Conservation (phyloP, 2,329 filamentous ascomycete genomes). For the Alternaria viburni region DNA sequence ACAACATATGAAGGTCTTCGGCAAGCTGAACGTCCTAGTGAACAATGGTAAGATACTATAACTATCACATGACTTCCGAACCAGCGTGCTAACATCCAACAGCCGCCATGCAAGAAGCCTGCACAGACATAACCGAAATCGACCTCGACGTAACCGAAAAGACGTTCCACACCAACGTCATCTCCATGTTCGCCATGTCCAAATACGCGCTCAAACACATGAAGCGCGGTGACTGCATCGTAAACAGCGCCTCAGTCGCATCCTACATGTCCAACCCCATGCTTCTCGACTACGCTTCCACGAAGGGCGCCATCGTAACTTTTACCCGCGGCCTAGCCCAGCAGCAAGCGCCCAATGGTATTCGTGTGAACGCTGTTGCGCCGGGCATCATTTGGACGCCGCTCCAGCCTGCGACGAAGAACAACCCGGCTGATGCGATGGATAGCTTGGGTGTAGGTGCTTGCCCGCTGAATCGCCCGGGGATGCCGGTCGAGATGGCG, state of each 20-base stretch:
- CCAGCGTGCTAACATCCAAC: too few species aligned
- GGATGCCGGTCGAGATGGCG: slow-evolving; percentile 28
- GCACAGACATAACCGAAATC: slow-evolving; percentile 60
- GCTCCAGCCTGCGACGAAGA: slow-evolving; percentile 20
- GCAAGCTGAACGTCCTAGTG: slow-evolving; percentile 67
- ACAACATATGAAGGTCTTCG: slow-evolving; percentile 67
- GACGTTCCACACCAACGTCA: slow-evolving; percentile 75
- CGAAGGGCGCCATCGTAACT: slow-evolving; percentile 75
- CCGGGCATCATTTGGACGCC: slow-evolving; percentile 61
- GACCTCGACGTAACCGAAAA: slow-evolving; percentile 62
- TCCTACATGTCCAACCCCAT: slow-evolving; percentile 78
- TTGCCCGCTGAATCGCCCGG: slow-evolving; percentile 24
- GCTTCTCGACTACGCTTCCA: slow-evolving; percentile 78
- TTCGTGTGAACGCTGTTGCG: slow-evolving; percentile 75
- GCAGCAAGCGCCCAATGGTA: slow-evolving; percentile 71
- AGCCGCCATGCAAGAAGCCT: slow-evolving; percentile 63
- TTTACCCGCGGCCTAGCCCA: slow-evolving; percentile 78
- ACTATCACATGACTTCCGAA: too few species aligned
- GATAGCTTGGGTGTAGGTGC: slow-evolving; percentile 22
- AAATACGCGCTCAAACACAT: slow-evolving; percentile 78
- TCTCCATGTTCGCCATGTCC: slow-evolving; percentile 76
- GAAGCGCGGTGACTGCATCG: slow-evolving; percentile 71
- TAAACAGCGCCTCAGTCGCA: slow-evolving; percentile 82
- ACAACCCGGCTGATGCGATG: slow-evolving; percentile 18
- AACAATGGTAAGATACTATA: slow-evolving; percentile 20